Evolutionary conservation across 176 grass and related monocot genomes (phyloP), one percentile per base, ranked within the genome.

Genomic region (Triticum monococcum): DNA sequence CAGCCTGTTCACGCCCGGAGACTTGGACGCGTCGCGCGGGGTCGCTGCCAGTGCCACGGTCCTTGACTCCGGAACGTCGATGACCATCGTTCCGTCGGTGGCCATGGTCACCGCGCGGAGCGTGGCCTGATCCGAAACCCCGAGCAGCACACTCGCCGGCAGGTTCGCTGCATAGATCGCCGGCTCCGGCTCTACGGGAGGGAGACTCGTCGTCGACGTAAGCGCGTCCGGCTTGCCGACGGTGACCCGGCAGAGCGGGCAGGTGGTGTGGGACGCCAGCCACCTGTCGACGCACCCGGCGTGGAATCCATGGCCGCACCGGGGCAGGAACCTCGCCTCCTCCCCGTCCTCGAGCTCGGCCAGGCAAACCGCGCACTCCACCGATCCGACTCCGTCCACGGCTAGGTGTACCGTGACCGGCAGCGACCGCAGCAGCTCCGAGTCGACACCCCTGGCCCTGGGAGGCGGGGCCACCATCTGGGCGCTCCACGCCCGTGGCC

Each of bases 301-400:
- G 72, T 98, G 95, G 83, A 98, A 94, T 23, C 89, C 92, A 64
- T 95, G 84, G 77, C 92, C 87, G 80, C 93, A 91, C 45, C 81
- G 65, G 2, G 84, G 18, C 87, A 92, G 18, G 92, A 81, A 87
- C 85, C 84, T 64, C 26, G 66, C 86, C 73, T 23, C 79, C 54
- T 90, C 89, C 48, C 92, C 91, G 67, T 94, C 93, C 80, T 83
- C 54, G 33, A 95, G 78, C 78, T 84, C 93, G 63, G 93, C 89
- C 48, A 98, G 78, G 84, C 93, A 93, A 71, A 94, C 93, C 11
- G 88, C 60, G 77, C 86, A 89, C 72, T 92, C 87, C 68, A 91
- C 81, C 26, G 1, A 46, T 50, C 68, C 68, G 7, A 17, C 40
- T 25, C 60, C 83, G 30, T 77, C 86, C 24, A 20, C 38, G 22